Evolutionary conservation across 2,329 filamentous ascomycete species (phyloP), one percentile per base, ranked within the genome.

Genomic region (Paecilomyces sp.): DNA sequence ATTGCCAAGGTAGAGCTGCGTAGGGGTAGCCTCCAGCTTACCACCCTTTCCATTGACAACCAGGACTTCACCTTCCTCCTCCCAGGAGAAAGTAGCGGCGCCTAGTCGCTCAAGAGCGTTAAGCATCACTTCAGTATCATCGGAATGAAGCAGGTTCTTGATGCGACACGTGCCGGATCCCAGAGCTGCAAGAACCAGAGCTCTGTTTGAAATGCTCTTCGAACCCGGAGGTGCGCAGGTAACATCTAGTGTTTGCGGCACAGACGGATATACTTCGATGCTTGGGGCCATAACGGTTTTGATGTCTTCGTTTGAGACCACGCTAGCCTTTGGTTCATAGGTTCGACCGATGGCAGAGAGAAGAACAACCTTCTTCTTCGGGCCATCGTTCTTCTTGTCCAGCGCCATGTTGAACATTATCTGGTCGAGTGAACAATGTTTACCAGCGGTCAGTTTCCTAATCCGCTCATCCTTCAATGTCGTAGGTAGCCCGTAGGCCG

Each of bases 361-460:
- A 7, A 99, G 83, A 6, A 97, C 93, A 63, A 99, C 89, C 77
- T 96, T 97, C 82, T 99, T 99, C 76, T 93, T 92, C 61, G 85
- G 85, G 1, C 94, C 94, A 53, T 96, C 90, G 65, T 99, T 99
- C 81, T 99, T 99, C 83, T 99, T 99, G 77, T 99, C 94, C 8
- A 99, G 89, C 0, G 89, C 92, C 94, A 99, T 99, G 73, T 96
- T 96, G 65, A 88, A 83, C 59, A 99, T 82, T 57, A 99, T 77
- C 36, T 89, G 84, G 66, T 97, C 90, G 2, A 97, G 90, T 0
- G 90, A 88, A 72, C 94, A 99, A 64, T 85, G 82, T 76, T 96
- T 97, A 57, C 89, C 90, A 1, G 91, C 92, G 3, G 91, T 92
- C 62, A 94, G 79, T 68, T 88, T 90, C 52, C 88, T 83, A 52